Percentiles rank a stretch among this genome's conserved stretches.
These are phyloP conservation scores for Ensete glaucum DNA, from an alignment of 176 grass and related monocot species.

Conservation along the genomic window DNA sequence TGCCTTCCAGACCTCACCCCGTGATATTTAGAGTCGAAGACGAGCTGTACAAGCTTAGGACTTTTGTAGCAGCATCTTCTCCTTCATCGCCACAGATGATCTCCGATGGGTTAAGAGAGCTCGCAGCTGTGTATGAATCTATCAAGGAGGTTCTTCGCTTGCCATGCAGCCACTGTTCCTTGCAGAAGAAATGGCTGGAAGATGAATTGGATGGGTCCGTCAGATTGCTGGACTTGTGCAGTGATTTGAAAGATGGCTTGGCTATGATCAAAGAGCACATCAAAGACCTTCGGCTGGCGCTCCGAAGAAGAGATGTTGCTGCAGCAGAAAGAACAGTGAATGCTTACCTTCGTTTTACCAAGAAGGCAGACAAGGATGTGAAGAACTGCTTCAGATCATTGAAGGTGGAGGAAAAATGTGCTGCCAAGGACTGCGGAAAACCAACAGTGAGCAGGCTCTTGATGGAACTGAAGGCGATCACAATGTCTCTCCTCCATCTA, in stretches of 20 bases:
- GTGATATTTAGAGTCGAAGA: conserved; percentile 22
- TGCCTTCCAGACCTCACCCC: conserved; percentile 14
- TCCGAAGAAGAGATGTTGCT: conserved; percentile 31
- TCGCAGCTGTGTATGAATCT: conserved; percentile 15
- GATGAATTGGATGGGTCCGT: conserved; percentile 8
- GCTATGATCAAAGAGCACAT: conserved; percentile 21
- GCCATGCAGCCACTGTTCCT: conserved; percentile 15
- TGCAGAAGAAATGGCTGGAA: conserved; percentile 19
- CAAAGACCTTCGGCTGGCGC: conserved; percentile 26
- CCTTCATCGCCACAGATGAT: conserved; percentile 11
- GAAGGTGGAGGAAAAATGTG: conserved; percentile 1
- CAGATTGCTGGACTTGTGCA: conserved; percentile 29
- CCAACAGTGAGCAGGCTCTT: conserved; percentile 22
- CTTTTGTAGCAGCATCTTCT: not conserved
- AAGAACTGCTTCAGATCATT: conserved; percentile 27
- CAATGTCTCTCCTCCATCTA: conserved; percentile 29
- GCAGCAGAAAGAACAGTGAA: conserved; percentile 16
- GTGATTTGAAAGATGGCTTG: conserved; percentile 30
- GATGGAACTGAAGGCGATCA: conserved; percentile 33
- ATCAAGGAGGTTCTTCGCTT: conserved; percentile 22
- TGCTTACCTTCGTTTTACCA: not conserved
- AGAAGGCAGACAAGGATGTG: conserved; percentile 20
- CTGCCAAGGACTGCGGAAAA: not conserved
- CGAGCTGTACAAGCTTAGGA: conserved; percentile 20
- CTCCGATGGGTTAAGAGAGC: conserved; percentile 2